Evolutionary conservation across 108 stramenopile genomes (phyloP).

Genomic region (Skeletonema menzelii): DNA sequence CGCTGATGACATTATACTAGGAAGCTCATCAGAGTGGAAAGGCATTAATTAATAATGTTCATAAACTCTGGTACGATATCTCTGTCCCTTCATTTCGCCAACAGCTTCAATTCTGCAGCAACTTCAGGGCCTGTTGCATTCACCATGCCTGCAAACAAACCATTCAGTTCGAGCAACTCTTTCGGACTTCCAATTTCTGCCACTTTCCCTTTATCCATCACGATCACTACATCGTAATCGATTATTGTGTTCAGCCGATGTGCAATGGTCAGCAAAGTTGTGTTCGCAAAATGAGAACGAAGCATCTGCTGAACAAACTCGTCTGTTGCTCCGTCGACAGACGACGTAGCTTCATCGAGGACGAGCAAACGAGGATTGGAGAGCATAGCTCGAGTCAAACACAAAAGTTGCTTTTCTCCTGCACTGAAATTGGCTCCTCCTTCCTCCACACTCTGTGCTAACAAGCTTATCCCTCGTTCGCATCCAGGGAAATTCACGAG

Average conservation of each 20-base stretch:
- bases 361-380: constrained; percentile 56
- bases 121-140: constrained; percentile 64
- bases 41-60: too few species aligned
- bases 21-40: too few species aligned
- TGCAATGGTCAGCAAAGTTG: constrained; percentile 91
- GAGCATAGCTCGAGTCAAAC: constrained; percentile 58
- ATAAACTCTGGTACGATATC: neutral
- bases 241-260: constrained; percentile 94
- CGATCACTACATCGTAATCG: constrained; percentile 92
- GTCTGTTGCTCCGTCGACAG: constrained; percentile 73
- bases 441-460: constrained; percentile 67
- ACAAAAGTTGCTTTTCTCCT: constrained; percentile 92
- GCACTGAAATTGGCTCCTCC: constrained; percentile 89
- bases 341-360: constrained; percentile 61
- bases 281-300: constrained; percentile 71
- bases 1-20: too few species aligned
- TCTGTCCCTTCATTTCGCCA: constrained; percentile 20
- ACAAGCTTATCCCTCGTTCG: constrained; percentile 59
- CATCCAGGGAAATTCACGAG: constrained; percentile 58
- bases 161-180: constrained; percentile 62
- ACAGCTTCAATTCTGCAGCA: constrained; percentile 40
- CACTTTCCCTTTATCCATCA: constrained; percentile 85
- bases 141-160: constrained; percentile 70
- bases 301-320: constrained; percentile 88
- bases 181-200: constrained; percentile 86